phyloP scores from a whole-genome alignment of 208 protist genomes.

The Zelonia costaricensis region DNA sequence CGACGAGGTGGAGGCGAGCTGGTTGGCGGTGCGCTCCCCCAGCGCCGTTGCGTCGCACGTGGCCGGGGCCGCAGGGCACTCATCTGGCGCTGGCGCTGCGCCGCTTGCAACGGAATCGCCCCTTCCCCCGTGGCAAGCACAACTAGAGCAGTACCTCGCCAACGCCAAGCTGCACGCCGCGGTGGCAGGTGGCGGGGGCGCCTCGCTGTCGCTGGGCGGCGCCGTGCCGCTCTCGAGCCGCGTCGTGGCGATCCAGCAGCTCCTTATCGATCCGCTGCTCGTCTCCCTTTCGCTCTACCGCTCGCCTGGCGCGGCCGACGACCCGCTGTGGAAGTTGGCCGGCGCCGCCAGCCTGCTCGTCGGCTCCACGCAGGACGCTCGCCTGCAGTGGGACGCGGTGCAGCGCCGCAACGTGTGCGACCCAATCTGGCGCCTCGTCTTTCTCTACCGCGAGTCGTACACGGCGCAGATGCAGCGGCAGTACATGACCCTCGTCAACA shows the following conservation, averaged over 20 bases:
- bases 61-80: background rate
- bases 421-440: constrained; percentile 67
- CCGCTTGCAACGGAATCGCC: constrained; percentile 1
- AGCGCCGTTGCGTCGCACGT: too few species aligned
- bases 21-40: constrained; percentile 7
- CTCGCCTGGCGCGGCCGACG: constrained; percentile 58
- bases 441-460: constrained; percentile 69
- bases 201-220: constrained; percentile 4
- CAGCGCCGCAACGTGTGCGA: constrained; percentile 58
- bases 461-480: constrained; percentile 51
- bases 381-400: constrained; percentile 65
- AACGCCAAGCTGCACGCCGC: background rate
- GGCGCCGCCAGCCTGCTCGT: constrained; percentile 68
- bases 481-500: constrained; percentile 73
- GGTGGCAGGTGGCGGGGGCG: background rate
- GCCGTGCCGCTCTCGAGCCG: constrained; percentile 24
- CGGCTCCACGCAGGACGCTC: constrained; percentile 66
- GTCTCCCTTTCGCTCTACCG: constrained; percentile 81
- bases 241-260: constrained; percentile 51
- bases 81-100: background rate
- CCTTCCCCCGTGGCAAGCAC: background rate
- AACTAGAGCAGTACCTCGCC: background rate
- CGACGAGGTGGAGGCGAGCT: constrained; percentile 32
- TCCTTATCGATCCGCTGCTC: constrained; percentile 60
- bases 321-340: constrained; percentile 70